Base-by-base conservation (phyloP, 2,329 filamentous ascomycete species). In the Xylaria sp. region DNA sequence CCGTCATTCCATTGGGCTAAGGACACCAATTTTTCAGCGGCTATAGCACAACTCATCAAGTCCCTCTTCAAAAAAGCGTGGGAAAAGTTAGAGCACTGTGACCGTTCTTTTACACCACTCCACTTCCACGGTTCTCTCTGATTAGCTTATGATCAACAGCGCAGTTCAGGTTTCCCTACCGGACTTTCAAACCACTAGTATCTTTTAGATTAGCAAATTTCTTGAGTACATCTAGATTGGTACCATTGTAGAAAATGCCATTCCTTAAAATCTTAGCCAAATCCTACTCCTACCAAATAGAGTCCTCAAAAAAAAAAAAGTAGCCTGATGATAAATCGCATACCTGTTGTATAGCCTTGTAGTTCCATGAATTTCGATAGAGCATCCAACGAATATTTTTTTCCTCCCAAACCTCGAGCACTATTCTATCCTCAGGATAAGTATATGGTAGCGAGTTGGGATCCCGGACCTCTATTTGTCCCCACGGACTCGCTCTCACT, bases 111-210 rank as follows among this genome's bases (percentile, higher is more conserved):
- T 2, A n/a, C 22, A n/a, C 5, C 6, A 13, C 33, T 0, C 61
- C 61, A 63, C 61, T 63, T 51, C 15, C 25, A 15, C 2, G 7
- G n/a, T 20, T 11, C 15, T 25, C 9, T n/a, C 9, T 15, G 11
- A 38, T 63, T 27, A 63, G 61, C 20, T 45, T 53, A 17, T 22
- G 29, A 45, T 36, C 2, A 25, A 39, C 17, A 29, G 2, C 9
- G 15, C 15, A n/a, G 33, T 9, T 29, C 5, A n/a, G 15, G 33
- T 53, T 20, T 22, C 36, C 61, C 6, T 45, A 63, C 61, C 36
- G 61, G 54, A 20, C 61, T 58, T 2, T 5, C 1, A 0, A 5
- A 0, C 61, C 61, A 63, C 61, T 63, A 44, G 20, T 15, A 25
- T 31, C 2, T 5, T n/a, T 13, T 5, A 15, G n/a, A 22, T 63